Base-by-base conservation (phyloP, 1,284 basidiomycete genomes). In the Cutaneotrichosporon sp. region DNA sequence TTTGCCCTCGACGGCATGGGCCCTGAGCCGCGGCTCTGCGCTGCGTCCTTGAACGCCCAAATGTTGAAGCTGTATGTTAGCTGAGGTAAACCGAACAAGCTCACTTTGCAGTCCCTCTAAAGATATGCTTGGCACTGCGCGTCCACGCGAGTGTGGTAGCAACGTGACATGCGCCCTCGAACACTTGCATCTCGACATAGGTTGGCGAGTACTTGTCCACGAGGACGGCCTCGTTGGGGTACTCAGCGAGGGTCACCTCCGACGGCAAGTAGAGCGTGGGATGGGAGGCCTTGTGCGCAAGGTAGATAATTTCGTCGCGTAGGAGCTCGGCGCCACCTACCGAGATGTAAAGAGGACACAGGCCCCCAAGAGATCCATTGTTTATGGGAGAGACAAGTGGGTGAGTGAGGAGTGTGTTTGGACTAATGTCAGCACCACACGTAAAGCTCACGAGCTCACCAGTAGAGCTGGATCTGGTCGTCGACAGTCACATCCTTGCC, bases 401-500 rank as follows among this genome's bases (percentile, higher is more conserved):
- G 69, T 83, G 82, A 2, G 76, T 79, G 18, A 85, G 70, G 42
- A 83, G 81, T 36, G 76, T 78, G 67, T 84, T 84, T 26, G 82
- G 81, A 34, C 82, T 79, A 56, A 1, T 8, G 31, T 56, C 5
- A 22, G 30, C 11, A 51, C 56, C 21, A 31, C 13, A 22, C 0
- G 5, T 9, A 31, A 10, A n/a, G 14, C 40, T 42, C 10, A 32
- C 32, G 26, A 21, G 66, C 75, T 46, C 47, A 77, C 76, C 76
- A 82, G 67, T 84, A 84, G 61, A 83, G 79, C 73, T 84, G 83
- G 21, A 84, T 78, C 65, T 84, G 83, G 40, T 82, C 79, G 46
- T 80, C 74, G 50, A 77, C 70, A 6, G 68, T 53, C 56, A 66
- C 65, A n/a, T 71, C 63, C 21, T 65, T 57, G 26, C 76, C 77